Percentiles rank a stretch among this genome's conserved stretches.
Conservation (phyloP, 2,329 filamentous ascomycete species). For the Botrytis porri region DNA sequence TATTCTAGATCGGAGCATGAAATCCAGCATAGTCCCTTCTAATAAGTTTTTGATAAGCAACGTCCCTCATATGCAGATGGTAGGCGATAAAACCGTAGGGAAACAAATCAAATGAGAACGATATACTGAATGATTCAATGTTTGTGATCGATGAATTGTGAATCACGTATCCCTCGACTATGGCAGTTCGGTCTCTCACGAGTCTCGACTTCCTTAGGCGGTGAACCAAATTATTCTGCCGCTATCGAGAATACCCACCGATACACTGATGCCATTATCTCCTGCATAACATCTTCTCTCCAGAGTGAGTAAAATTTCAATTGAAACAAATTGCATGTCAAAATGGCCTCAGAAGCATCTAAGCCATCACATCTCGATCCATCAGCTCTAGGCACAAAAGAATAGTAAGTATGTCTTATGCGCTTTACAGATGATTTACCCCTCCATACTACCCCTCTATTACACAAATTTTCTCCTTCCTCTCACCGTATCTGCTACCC, state of each 20-base stretch:
- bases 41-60: conserved; percentile 16
- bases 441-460: conserved; percentile 16
- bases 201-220: neutral
- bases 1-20: conserved; percentile 38
- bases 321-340: neutral
- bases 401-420: conserved; percentile 60
- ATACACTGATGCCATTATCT: neutral
- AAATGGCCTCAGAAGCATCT: conserved; percentile 30
- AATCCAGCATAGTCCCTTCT: conserved; percentile 36
- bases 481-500: neutral
- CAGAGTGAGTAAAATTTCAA: neutral
- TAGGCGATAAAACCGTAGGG: conserved; percentile 5
- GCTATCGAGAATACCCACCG: neutral
- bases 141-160: neutral
- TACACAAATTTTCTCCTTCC: neutral
- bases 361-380: conserved; percentile 69
- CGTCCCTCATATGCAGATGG: conserved; percentile 9
- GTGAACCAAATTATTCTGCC: conserved; percentile 11
- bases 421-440: conserved; percentile 25
- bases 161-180: neutral
- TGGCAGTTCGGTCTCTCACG: neutral
- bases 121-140: neutral
- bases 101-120: conserved; percentile 3
- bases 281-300: neutral
- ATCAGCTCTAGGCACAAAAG: conserved; percentile 76